These are phyloP conservation scores for Globisporangium spiculum DNA, from an alignment of 352 stramenopile genomes.

Conservation along the genomic window DNA sequence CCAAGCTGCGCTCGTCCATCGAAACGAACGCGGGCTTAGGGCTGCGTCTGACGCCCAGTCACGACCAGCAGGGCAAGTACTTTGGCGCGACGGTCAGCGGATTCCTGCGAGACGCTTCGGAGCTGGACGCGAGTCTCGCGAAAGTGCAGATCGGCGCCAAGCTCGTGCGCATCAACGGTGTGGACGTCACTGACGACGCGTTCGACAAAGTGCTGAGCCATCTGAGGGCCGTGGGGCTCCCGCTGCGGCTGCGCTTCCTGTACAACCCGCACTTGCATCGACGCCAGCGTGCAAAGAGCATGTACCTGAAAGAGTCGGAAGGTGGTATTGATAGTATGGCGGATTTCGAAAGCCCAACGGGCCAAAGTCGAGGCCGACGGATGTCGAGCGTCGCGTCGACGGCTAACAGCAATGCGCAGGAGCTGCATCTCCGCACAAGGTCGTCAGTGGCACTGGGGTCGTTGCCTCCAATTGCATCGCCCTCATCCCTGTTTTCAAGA, in stretches of 20 bases:
- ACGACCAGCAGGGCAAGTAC: slow-evolving; percentile 58
- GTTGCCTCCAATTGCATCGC: neutral
- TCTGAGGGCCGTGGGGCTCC: slow-evolving; percentile 42
- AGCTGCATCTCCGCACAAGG: slow-evolving; percentile 5
- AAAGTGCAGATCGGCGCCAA: slow-evolving; percentile 60
- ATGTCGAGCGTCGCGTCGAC: slow-evolving; percentile 12
- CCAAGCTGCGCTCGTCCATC: slow-evolving; percentile 64
- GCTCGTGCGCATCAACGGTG: slow-evolving; percentile 70
- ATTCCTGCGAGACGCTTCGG: slow-evolving; percentile 55
- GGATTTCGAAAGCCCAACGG: slow-evolving; percentile 14
- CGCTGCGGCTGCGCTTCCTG: slow-evolving; percentile 62
- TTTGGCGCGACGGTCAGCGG: slow-evolving; percentile 68
- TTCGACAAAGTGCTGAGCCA: slow-evolving; percentile 68
- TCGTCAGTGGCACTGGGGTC: slow-evolving; percentile 7
- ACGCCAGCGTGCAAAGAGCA: slow-evolving; percentile 21
- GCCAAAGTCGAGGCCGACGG: slow-evolving; percentile 6
- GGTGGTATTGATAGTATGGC: slow-evolving; percentile 11
- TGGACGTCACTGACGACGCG: slow-evolving; percentile 48
- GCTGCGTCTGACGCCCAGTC: slow-evolving; percentile 51
- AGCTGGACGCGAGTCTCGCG: slow-evolving; percentile 57
- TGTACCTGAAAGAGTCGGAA: slow-evolving; percentile 18
- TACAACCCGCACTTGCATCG: slow-evolving; percentile 55
- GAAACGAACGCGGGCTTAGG: slow-evolving; percentile 51
- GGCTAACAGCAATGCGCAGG: neutral
- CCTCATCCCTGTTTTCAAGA: neutral